Base-by-base conservation (phyloP, 345 rosid species). In the Isatis tinctoria region DNA sequence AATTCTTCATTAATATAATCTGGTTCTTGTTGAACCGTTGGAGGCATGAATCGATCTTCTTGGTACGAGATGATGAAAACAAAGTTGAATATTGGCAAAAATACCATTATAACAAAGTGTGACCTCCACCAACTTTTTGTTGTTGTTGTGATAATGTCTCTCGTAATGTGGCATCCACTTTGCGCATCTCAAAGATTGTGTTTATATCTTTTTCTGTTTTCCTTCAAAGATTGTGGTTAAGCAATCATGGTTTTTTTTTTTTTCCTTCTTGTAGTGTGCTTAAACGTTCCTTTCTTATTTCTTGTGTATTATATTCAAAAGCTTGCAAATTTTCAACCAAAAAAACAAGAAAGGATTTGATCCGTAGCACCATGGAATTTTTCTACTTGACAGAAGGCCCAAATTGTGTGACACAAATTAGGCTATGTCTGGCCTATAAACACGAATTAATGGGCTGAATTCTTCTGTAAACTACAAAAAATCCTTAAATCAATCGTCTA, bases 181-280 rank as follows among this genome's bases (percentile, higher is more conserved):
- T 41, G 74, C 52, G 57, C 74, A 60, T 33, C 59, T 61, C 70
- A 68, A 65, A 74, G 78, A 73, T 57, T 56, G 59, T 65, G 47
- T 53, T 30, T 53, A 51, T 51, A 3, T 51, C 1, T 9, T 22
- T 53, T 20, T 53, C 17, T 52, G n/a, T 41, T 17, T 24, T 18
- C 32, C 54, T n/a, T 49, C 72, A 66, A 74, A 74, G 78, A 75
- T 75, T 75, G 73, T 75, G 73, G 47, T 47, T 16, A 74, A 66
- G 24, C 60, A 49, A 65, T 65, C 41, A 74, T 74, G 30, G 16
- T 13, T 45, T 20, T 11, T 30, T 22, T 1, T 10, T 53, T 13
- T 33, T 18, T 16, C 0, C 27, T 37, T 9, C 40, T 22, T 45
- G 10, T 39, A 12, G 8, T 28, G 52, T 28, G 41, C 26, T 67